Percentiles rank a stretch among this genome's conserved stretches.
Conservation (phyloP, 2,329 filamentous ascomycete species). For the Phaeoacremonium minimum region DNA sequence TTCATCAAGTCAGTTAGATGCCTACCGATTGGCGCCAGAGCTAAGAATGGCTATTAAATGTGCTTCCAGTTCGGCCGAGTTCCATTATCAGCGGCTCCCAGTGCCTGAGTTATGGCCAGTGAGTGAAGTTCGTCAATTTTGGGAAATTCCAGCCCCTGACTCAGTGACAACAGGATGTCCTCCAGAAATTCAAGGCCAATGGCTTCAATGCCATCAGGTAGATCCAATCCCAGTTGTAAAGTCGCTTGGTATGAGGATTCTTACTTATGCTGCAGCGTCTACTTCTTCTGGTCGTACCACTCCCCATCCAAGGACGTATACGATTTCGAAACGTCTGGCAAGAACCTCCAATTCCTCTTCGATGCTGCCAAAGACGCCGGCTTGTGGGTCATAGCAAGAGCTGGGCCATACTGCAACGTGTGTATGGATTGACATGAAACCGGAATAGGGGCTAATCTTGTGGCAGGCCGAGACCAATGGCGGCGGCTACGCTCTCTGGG, state of each 20-base stretch:
- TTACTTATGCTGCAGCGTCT: slow-evolving; percentile 24
- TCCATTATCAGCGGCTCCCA: slow-evolving; percentile 48
- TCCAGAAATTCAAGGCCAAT: slow-evolving; percentile 48
- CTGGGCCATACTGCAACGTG: slow-evolving; percentile 45
- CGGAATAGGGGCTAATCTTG: background rate
- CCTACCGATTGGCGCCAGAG: slow-evolving; percentile 1
- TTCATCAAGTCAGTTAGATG: slow-evolving; percentile 32
- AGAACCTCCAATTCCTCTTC: slow-evolving; percentile 44
- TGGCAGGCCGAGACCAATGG: slow-evolving; percentile 39
- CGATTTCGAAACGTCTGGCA: slow-evolving; percentile 45
- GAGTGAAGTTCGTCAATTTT: slow-evolving; percentile 5
- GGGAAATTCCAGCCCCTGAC: slow-evolving; percentile 8
- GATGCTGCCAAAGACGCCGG: slow-evolving; percentile 47
- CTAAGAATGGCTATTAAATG: slow-evolving; percentile 5
- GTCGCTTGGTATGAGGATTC: slow-evolving; percentile 29
- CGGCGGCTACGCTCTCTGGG: slow-evolving; percentile 37
- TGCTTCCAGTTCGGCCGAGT: slow-evolving; percentile 35
- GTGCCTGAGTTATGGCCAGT: slow-evolving; percentile 47
- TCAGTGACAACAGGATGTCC: slow-evolving; percentile 36
- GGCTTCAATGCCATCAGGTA: slow-evolving; percentile 46
- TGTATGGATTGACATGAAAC: slow-evolving; percentile 3
- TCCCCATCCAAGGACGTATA: slow-evolving; percentile 35
- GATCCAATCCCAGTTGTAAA: too few species aligned
- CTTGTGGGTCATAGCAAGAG: slow-evolving; percentile 43
- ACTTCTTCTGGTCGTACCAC: slow-evolving; percentile 48